Evolutionary conservation across 1,139 yeast species (phyloP).

Genomic region (Kodamaea alishanica): DNA sequence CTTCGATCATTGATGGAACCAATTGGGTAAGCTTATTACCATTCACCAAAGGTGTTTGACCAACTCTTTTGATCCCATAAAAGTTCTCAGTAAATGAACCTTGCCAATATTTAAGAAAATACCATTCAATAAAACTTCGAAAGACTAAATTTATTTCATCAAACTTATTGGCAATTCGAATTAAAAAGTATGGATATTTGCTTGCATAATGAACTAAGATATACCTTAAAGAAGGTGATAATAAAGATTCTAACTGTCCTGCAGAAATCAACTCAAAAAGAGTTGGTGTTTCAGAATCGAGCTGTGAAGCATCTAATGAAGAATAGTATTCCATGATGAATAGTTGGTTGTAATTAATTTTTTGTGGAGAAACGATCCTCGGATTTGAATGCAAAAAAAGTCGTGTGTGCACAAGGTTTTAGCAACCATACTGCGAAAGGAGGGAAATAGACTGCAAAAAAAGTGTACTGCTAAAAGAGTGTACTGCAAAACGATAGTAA

Average conservation of each 20-base stretch:
- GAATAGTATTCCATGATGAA: slow-evolving; percentile 76
- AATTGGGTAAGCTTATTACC: slow-evolving; percentile 33
- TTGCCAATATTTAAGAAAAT: slow-evolving; percentile 70
- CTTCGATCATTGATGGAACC: slow-evolving; percentile 51
- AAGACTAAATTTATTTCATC: slow-evolving; percentile 70
- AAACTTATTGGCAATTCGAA: slow-evolving; percentile 61
- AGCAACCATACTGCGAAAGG: background rate
- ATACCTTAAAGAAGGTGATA: slow-evolving; percentile 81
- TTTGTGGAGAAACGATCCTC: slow-evolving; percentile 3
- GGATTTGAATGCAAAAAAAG: background rate
- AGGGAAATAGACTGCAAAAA: background rate
- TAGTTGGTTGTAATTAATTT: background rate
- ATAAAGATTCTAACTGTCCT: slow-evolving; percentile 67
- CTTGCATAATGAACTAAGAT: slow-evolving; percentile 80
- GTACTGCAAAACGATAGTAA: no score
- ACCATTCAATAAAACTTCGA: slow-evolving; percentile 70
- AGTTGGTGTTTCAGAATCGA: slow-evolving; percentile 76
- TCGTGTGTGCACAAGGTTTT: background rate
- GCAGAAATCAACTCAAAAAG: slow-evolving; percentile 81
- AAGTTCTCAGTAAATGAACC: slow-evolving; percentile 89
- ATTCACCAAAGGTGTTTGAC: slow-evolving; percentile 36
- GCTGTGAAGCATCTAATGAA: slow-evolving; percentile 68
- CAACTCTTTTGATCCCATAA: slow-evolving; percentile 77
- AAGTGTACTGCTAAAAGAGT: no score
- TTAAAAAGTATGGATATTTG: slow-evolving; percentile 66